Conservation (phyloP, 2,329 filamentous ascomycete genomes). For the Fusarium sp. region DNA sequence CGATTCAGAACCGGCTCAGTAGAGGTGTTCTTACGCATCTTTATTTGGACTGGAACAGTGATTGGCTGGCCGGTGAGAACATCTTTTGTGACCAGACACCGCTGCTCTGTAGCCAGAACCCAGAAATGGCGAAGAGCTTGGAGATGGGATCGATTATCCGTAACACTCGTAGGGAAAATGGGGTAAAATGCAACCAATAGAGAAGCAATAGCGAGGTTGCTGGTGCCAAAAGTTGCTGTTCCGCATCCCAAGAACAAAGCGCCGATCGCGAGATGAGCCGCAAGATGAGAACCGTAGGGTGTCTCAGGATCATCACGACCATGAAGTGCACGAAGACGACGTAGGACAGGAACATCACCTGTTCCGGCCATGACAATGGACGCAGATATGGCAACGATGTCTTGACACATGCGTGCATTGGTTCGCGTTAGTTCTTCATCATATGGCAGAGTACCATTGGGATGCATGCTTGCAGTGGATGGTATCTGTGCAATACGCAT, state of each 20-base stretch:
- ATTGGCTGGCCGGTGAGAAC: conserved; percentile 84
- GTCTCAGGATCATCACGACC: conserved; percentile 84
- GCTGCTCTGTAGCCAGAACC: conserved; percentile 89
- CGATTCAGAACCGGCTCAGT: conserved; percentile 51
- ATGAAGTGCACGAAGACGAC: conserved; percentile 86
- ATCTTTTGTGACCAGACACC: conserved; percentile 89
- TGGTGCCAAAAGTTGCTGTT: conserved; percentile 89
- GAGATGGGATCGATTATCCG: conserved; percentile 93
- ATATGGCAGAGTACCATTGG: conserved; percentile 62
- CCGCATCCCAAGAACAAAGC: conserved; percentile 91
- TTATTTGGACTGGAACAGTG: conserved; percentile 73
- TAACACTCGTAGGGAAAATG: conserved; percentile 84
- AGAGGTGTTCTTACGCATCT: conserved; percentile 56
- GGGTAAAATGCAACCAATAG: conserved; percentile 94
- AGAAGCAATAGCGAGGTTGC: conserved; percentile 83
- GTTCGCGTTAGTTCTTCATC: conserved; percentile 85
- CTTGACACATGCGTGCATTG: conserved; percentile 89
- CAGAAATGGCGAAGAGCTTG: conserved; percentile 98
- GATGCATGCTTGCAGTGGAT: conserved; percentile 39
- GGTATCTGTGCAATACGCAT: conserved; percentile 76
- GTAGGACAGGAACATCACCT: conserved; percentile 85
- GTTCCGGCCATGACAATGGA: conserved; percentile 96
- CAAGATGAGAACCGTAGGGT: conserved; percentile 92
- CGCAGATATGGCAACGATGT: conserved; percentile 81
- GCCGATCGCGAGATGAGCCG: conserved; percentile 90